Evolutionary conservation across 106 monocot species (phyloP).

Genomic region (Platanthera guangdongensis): DNA sequence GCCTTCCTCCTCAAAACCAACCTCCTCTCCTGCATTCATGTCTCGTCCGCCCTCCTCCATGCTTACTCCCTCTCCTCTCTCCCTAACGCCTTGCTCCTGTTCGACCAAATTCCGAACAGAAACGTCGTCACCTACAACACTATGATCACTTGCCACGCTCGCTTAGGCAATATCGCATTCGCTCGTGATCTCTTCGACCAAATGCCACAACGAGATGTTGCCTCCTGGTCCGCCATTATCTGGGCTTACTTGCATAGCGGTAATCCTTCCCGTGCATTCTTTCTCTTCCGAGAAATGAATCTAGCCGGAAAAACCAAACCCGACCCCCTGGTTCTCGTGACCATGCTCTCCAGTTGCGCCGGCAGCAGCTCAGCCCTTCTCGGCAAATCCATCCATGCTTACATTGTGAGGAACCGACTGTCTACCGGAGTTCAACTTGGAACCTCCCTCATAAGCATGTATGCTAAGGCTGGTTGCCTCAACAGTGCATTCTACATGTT

Average conservation of each 20-base stretch:
- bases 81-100: conserved; percentile 28
- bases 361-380: conserved; percentile 8
- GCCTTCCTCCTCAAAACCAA: conserved; percentile 44
- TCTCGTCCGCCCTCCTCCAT: conserved; percentile 51
- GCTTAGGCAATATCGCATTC: conserved; percentile 5
- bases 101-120: conserved; percentile 45
- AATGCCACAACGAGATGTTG: conserved; percentile 44
- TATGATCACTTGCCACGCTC: conserved; percentile 36
- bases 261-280: conserved; percentile 15
- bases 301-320: conserved; percentile 10
- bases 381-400: conserved; percentile 62
- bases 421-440: conserved; percentile 28
- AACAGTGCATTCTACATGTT: conserved; percentile 39
- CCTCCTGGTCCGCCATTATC: conserved; percentile 53
- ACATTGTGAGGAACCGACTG: conserved; percentile 21
- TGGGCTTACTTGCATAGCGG: conserved; percentile 27
- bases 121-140: conserved; percentile 42
- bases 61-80: conserved; percentile 28
- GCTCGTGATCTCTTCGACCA: conserved; percentile 38
- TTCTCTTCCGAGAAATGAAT: conserved; percentile 51
- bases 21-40: conserved; percentile 29
- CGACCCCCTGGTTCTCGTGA: conserved; percentile 33
- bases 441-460: conserved; percentile 48
- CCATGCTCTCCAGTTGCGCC: conserved; percentile 31
- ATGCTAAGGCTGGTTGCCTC: conserved; percentile 46